These are phyloP conservation scores for Drechslerella stenobrocha DNA, from an alignment of 2,329 filamentous ascomycete species.

Conservation along the genomic window DNA sequence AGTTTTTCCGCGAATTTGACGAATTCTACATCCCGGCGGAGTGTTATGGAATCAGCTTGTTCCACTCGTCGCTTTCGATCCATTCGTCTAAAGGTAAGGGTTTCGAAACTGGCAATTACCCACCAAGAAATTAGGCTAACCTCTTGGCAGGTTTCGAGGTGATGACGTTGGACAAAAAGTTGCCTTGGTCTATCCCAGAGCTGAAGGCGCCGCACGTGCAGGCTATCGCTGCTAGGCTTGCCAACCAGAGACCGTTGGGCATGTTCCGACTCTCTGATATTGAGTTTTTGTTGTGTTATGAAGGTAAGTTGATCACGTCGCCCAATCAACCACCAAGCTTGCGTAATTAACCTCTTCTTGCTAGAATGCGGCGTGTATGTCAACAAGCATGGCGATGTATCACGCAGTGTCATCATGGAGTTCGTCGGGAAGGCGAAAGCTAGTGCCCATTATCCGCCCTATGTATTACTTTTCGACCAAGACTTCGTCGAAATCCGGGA, in stretches of 20 bases:
- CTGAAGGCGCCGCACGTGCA: slow-evolving; percentile 69
- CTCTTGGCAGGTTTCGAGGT: slow-evolving; percentile 69
- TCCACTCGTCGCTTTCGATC: slow-evolving; percentile 90
- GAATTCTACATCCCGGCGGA: slow-evolving; percentile 98
- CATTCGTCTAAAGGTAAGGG: slow-evolving; percentile 74
- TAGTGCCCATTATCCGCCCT: slow-evolving; percentile 87
- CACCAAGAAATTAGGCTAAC: slow-evolving; percentile 13
- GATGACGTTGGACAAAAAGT: slow-evolving; percentile 94
- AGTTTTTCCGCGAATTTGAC: slow-evolving; percentile 97
- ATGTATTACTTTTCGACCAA: slow-evolving; percentile 88
- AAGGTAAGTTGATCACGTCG: slow-evolving; percentile 55
- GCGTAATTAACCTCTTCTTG: background rate
- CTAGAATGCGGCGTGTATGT: slow-evolving; percentile 90
- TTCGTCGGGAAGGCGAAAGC: slow-evolving; percentile 91
- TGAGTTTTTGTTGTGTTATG: slow-evolving; percentile 90
- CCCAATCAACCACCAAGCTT: background rate
- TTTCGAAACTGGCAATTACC: background rate
- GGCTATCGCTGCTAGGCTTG: slow-evolving; percentile 79
- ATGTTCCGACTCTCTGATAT: slow-evolving; percentile 95
- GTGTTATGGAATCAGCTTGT: slow-evolving; percentile 92
- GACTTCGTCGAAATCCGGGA: slow-evolving; percentile 98
- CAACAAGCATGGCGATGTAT: slow-evolving; percentile 96
- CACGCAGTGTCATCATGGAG: slow-evolving; percentile 92
- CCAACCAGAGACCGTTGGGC: slow-evolving; percentile 79
- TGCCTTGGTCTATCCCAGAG: slow-evolving; percentile 90